Evolutionary conservation across 352 stramenopile species (phyloP), one percentile per base, ranked within the genome.

Genomic region (Phytophthora pseudosyringae): DNA sequence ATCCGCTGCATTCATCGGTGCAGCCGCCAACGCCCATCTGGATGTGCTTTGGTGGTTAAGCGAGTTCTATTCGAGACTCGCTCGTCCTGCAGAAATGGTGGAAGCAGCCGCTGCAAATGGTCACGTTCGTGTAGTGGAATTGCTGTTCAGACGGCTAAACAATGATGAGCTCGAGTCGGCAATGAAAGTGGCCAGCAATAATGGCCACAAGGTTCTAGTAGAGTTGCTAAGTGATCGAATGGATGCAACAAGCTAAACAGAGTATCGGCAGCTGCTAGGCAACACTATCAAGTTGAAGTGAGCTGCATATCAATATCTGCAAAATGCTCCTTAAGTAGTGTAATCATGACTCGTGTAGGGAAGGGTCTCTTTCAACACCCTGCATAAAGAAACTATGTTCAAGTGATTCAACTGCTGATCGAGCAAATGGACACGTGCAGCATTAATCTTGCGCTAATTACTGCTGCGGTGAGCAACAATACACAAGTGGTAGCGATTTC

Each of bases 71-170:
- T 31, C 44, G 9, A 18, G 48, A 1, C 29, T 66, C 31, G 33
- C 49, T 21, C 21, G 32, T 18, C 58, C 58, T 6, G 15, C n/a
- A 7, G 49, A 66, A 26, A 60, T 60, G 49, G 40, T 59, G 10
- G 33, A 15, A 51, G 58, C 48, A 36, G 58, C 58, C 8, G 58
- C 49, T 29, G 21, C 4, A 48, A 59, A 66, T 48, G 58, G 58
- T 4, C 48, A 66, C 39, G 13, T 39, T n/a, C 39, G 15, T 18
- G 39, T 60, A 2, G 48, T 66, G 3, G 32, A 47, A 38, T 18
- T 54, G 26, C 25, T 60, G 18, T 49, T 39, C 39, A 53, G 39
- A 25, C 33, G 33, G 4, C 12, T 66, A 5, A 54, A 12, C 8
- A 18, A 31, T 10, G 40, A 59, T 3, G 48, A 66, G 12, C 33